These are phyloP conservation scores for Solanum paucissectum DNA, from an alignment of 257 asterid species.

Conservation along the genomic window DNA sequence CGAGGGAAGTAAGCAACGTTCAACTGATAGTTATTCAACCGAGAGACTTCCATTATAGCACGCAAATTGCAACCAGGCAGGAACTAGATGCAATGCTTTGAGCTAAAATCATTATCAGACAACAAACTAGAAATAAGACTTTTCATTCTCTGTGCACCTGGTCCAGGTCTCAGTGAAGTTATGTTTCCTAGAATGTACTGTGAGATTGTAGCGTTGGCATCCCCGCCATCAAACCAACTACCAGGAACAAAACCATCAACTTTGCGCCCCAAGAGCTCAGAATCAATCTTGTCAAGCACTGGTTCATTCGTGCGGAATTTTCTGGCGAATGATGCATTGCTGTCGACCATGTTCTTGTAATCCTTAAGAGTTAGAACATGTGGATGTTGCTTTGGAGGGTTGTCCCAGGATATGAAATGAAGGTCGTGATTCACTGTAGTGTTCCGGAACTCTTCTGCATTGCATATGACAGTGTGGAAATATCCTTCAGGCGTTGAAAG, in stretches of 20 bases:
- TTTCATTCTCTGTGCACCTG: conserved; percentile 55
- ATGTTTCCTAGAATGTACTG: conserved; percentile 19
- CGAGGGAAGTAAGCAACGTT: not conserved
- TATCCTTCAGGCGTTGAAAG: conserved; percentile 77
- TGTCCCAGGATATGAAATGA: conserved; percentile 81
- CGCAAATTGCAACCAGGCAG: not conserved
- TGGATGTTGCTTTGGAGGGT: conserved; percentile 84
- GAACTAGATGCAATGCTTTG: conserved; percentile 43
- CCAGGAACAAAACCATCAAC: conserved; percentile 56
- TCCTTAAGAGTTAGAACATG: conserved; percentile 42
- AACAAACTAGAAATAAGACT: conserved; percentile 35
- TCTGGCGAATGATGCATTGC: conserved; percentile 69
- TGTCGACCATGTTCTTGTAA: conserved; percentile 45
- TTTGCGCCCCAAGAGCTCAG: conserved; percentile 40
- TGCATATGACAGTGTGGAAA: conserved; percentile 74
- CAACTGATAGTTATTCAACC: not conserved
- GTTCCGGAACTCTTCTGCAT: conserved; percentile 47
- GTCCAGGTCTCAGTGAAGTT: conserved; percentile 43
- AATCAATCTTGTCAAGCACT: conserved; percentile 52
- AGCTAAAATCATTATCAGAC: conserved; percentile 31
- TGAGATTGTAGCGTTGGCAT: conserved; percentile 11
- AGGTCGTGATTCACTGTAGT: conserved; percentile 76
- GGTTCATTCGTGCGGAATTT: conserved; percentile 36
- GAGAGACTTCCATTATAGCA: not conserved
- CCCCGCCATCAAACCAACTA: conserved; percentile 46